Evolutionary conservation across 1,284 basidiomycete genomes (phyloP).

Genomic region (Leccinum holopus): DNA sequence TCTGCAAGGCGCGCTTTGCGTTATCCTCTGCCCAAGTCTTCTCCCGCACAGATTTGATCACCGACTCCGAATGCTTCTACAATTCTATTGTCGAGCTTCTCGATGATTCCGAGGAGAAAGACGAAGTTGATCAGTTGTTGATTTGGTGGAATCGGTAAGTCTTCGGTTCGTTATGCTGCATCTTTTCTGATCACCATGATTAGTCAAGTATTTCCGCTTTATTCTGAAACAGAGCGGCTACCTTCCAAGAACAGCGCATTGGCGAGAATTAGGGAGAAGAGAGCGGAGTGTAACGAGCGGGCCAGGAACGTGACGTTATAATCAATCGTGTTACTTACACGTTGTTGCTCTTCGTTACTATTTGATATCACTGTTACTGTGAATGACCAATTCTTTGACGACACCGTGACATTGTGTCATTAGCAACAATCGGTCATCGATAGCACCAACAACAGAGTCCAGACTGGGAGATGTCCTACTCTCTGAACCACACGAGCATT

Average conservation of each 20-base stretch:
- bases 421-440: no score
- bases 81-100: neutral
- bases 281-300: neutral
- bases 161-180: neutral
- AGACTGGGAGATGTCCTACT: no score
- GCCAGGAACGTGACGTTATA: neutral
- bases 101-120: neutral
- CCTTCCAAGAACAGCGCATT: neutral
- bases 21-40: neutral
- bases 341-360: neutral
- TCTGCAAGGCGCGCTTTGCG: neutral
- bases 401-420: no score
- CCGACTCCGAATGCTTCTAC: neutral
- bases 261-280: neutral
- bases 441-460: neutral
- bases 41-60: neutral
- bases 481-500: no score
- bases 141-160: neutral
- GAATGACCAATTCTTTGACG: no score
- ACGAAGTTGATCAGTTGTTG: neutral
- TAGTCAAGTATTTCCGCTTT: neutral
- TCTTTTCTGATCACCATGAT: neutral
- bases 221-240: neutral
- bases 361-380: neutral
- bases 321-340: neutral